A percentile compares a stretch with the other conserved stretches of the same genome.
phyloP scores from a whole-genome alignment of 228 moss, liverwort and hornwort species.

The Sphagnum magellanicum region DNA sequence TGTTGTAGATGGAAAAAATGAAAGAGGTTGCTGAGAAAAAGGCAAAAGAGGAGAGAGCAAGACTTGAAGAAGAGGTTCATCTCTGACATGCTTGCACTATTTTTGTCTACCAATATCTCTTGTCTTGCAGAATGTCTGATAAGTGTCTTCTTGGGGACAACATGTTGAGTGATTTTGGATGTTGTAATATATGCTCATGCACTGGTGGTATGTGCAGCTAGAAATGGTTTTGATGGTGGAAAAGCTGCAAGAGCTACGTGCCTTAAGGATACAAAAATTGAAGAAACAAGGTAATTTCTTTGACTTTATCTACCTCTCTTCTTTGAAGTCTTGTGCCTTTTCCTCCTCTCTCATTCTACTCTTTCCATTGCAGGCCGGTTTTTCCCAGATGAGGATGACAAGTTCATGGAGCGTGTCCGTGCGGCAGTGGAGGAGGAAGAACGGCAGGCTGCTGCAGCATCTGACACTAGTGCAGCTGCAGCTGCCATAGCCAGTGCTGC shows the following conservation, averaged over 20 bases:
- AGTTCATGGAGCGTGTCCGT: slow-evolving; percentile 81
- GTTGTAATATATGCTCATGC: background rate
- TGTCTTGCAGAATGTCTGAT: too few relatives aligned
- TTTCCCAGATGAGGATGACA: slow-evolving; percentile 97
- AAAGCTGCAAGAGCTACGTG: slow-evolving; percentile 90
- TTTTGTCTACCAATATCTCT: too few relatives aligned
- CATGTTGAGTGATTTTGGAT: background rate
- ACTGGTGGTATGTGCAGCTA: slow-evolving; percentile 24
- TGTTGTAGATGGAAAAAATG: slow-evolving; percentile 88
- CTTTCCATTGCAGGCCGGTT: slow-evolving; percentile 59
- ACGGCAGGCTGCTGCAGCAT: slow-evolving; percentile 85
- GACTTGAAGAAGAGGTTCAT: slow-evolving; percentile 46
- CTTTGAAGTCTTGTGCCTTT: background rate
- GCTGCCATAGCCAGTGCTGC: slow-evolving; percentile 91
- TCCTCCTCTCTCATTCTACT: background rate
- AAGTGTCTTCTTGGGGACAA: too few relatives aligned
- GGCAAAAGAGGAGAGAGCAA: slow-evolving; percentile 67
- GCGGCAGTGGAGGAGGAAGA: slow-evolving; percentile 96
- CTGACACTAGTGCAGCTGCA: slow-evolving; percentile 70
- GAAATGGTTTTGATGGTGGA: slow-evolving; percentile 90
- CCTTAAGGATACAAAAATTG: slow-evolving; percentile 77
- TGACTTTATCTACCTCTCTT: background rate
- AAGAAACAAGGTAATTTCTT: slow-evolving; percentile 73
- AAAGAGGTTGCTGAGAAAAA: slow-evolving; percentile 75
- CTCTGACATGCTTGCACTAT: background rate